Percentiles rank a stretch among this genome's conserved stretches.
These are phyloP conservation scores for Plectosphaerella sp. DNA, from an alignment of 2,329 filamentous ascomycete species.

Conservation along the genomic window DNA sequence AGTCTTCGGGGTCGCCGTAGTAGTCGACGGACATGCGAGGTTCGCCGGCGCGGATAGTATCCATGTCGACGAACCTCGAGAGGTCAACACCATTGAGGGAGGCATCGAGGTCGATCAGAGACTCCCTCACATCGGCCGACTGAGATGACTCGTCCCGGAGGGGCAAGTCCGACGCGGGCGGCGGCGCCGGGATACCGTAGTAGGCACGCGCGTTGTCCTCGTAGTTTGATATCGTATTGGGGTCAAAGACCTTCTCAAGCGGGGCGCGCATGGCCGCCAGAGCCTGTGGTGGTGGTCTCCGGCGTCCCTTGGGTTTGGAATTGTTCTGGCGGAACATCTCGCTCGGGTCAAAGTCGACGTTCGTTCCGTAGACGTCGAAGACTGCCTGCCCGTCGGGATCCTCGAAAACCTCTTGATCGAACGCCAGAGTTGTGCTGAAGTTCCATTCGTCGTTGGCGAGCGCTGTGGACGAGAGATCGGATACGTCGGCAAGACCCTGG, in stretches of 20 bases:
- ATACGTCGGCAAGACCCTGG: conserved; percentile 32
- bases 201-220: conserved; percentile 59
- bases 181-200: conserved; percentile 45
- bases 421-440: conserved; percentile 61
- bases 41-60: conserved; percentile 51
- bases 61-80: conserved; percentile 56
- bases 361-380: conserved; percentile 55
- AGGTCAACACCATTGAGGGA: conserved; percentile 52
- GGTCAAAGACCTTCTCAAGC: conserved; percentile 62
- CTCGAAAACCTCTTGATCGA: conserved; percentile 53
- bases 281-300: conserved; percentile 53
- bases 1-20: conserved; percentile 33
- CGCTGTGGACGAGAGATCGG: conserved; percentile 37
- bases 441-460: conserved; percentile 60
- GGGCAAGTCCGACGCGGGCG: conserved; percentile 51
- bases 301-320: conserved; percentile 43
- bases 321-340: conserved; percentile 45
- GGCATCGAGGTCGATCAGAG: conserved; percentile 60
- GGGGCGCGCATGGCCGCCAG: conserved; percentile 55
- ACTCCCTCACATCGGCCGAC: conserved; percentile 50
- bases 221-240: conserved; percentile 60
- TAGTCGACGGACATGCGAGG: conserved; percentile 45
- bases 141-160: conserved; percentile 51
- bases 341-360: conserved; percentile 47
- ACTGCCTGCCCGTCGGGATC: conserved; percentile 53